Conservation (phyloP, 805 yeast species). For the Maudiozyma serrabonitensis region DNA sequence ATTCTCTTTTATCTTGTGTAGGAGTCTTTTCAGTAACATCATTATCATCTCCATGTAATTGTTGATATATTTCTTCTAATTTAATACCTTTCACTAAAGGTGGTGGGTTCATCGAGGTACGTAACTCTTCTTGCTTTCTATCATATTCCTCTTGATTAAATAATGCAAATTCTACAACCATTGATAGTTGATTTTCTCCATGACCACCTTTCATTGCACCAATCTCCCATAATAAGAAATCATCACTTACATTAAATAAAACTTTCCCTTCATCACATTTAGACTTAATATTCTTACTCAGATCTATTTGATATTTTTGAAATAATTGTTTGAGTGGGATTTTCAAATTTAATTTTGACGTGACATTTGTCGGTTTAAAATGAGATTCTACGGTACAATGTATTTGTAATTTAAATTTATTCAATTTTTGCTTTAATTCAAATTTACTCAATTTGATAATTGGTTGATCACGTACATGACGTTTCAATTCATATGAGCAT, state of each 20-base stretch:
- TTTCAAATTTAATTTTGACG: slow-evolving; percentile 25
- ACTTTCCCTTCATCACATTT: slow-evolving; percentile 68
- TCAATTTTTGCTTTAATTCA: slow-evolving; percentile 18
- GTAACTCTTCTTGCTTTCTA: slow-evolving; percentile 17
- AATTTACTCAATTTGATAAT: slow-evolving; percentile 22
- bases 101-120: slow-evolving; percentile 31
- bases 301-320: slow-evolving; percentile 34
- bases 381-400: slow-evolving; percentile 20
- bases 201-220: slow-evolving; percentile 42
- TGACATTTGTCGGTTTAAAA: slow-evolving; percentile 28
- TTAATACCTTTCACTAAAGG: slow-evolving; percentile 28
- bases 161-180: slow-evolving; percentile 46
- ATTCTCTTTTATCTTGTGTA: background rate
- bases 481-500: slow-evolving; percentile 29
- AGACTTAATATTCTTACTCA: slow-evolving; percentile 47
- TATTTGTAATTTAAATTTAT: slow-evolving; percentile 20
- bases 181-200: slow-evolving; percentile 42
- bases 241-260: slow-evolving; percentile 57
- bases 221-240: slow-evolving; percentile 65
- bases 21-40: background rate
- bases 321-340: slow-evolving; percentile 26
- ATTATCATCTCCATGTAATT: slow-evolving; percentile 16
- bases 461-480: slow-evolving; percentile 32
- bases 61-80: slow-evolving; percentile 27
- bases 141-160: slow-evolving; percentile 22